Evolutionary conservation across 495 filamentous ascomycete species (phyloP), one percentile per base, ranked within the genome.

Genomic region (Penicillium turbatum): DNA sequence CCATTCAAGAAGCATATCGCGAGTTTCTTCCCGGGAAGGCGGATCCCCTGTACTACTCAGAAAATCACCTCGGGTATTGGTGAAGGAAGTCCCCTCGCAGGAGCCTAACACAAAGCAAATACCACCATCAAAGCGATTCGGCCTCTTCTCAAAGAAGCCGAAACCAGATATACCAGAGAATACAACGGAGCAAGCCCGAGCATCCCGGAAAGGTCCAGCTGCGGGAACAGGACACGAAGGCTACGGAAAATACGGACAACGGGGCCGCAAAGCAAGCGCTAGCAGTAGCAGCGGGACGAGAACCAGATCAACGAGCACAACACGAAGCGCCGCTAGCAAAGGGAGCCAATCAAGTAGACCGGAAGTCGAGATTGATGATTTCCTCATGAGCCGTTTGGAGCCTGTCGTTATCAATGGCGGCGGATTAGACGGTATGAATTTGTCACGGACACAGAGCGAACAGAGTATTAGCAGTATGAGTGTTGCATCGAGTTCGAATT

Each of bases 161-260:
- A 95, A 88, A 64, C 79, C 83, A 8, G 80, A 83, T 12, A 58
- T 82, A 6, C 80, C 82, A 38, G 55, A 66, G n/a, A 62, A 64
- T 3, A 60, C 72, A n/a, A 54, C 65, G 3, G 81, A 83, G 48
- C 77, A 74, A 29, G 78, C 83, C 17, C 87, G 83, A 57, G 51
- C 73, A 5, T 35, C 69, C 12, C 83, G 87, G 48, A 95, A 92
- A 69, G 95, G 93, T 0, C 93, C 93, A 15, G 81, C 79, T 6
- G 93, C 93, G 27, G 95, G 93, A 31, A 99, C 95, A 30, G 93
- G 93, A 2, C 90, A 97, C 68, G 93, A 97, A 73, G 93, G 92
- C 39, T 97, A 97, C 66, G 90, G 91, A 7, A 86, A 82, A 63
- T 95, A 82, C 77, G 80, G 68, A 27, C 69, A 72, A 45, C 72